Evolutionary conservation across 768 basidiomycete genomes (phyloP).

Genomic region (Podaxis rugospora): DNA sequence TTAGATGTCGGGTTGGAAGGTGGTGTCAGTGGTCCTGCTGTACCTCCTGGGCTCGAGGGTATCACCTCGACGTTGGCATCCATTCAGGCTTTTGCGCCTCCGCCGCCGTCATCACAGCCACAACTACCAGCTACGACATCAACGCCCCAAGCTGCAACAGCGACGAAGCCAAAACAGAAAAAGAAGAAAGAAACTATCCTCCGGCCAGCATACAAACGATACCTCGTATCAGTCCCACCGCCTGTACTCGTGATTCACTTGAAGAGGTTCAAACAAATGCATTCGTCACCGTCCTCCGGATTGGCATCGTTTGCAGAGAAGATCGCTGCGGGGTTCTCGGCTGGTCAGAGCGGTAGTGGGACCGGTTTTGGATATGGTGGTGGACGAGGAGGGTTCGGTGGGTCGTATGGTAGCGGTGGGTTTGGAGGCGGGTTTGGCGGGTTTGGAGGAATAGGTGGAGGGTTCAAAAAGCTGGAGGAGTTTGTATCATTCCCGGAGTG

Average conservation of each 20-base stretch:
- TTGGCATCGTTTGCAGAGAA: conserved; percentile 1
- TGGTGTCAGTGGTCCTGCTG: background rate
- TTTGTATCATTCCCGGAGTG: conserved; percentile 86
- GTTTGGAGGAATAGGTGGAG: conserved; percentile 22
- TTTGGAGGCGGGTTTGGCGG: background rate
- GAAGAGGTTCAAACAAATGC: conserved; percentile 89
- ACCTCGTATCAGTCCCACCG: conserved; percentile 82
- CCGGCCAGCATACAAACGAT: conserved; percentile 89
- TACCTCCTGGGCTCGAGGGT: conserved; percentile 3
- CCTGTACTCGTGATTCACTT: conserved; percentile 89
- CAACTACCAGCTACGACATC: background rate
- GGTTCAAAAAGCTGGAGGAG: conserved; percentile 89
- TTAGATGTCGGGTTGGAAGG: background rate
- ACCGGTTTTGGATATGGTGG: conserved; percentile 1
- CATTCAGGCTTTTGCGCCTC: background rate
- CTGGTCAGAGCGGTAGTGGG: background rate
- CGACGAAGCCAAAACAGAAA: conserved; percentile 19
- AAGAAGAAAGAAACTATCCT: conserved; percentile 62
- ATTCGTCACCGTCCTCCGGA: conserved; percentile 51
- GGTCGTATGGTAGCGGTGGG: background rate
- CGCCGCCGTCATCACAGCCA: background rate
- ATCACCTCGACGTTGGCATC: background rate
- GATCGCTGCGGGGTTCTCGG: background rate
- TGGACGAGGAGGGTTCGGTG: background rate
- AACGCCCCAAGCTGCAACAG: background rate